Conservation (phyloP, 768 basidiomycete species). For the Kondoa malvinella region DNA sequence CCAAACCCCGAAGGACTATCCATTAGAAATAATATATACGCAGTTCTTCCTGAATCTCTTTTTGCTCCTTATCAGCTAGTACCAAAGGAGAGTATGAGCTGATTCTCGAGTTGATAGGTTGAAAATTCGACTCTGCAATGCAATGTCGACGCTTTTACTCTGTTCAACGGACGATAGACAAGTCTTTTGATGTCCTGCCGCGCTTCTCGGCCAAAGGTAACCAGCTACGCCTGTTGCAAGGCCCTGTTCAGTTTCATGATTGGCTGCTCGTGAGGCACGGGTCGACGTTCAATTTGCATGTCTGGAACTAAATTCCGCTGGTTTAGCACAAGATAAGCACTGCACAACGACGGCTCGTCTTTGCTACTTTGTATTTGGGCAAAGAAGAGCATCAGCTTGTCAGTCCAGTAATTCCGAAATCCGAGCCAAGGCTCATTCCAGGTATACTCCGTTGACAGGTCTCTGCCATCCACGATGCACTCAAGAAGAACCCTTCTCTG, state of each 20-base stretch:
- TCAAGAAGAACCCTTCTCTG: slow-evolving; percentile 46
- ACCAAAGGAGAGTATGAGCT: no score
- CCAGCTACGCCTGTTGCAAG: slow-evolving; percentile 42
- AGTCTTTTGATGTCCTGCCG: slow-evolving; percentile 30
- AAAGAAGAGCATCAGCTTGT: slow-evolving; percentile 63
- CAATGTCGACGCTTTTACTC: background rate
- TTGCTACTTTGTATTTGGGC: slow-evolving; percentile 81
- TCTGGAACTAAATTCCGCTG: slow-evolving; percentile 2
- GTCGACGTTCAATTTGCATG: background rate
- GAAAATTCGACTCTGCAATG: background rate
- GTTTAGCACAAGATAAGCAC: slow-evolving; percentile 53
- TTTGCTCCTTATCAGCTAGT: background rate
- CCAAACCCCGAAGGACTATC: background rate
- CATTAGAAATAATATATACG: background rate
- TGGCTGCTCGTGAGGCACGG: slow-evolving; percentile 38
- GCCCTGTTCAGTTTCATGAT: slow-evolving; percentile 46
- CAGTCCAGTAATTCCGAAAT: slow-evolving; percentile 28
- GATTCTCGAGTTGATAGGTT: background rate
- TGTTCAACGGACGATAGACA: background rate
- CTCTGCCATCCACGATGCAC: slow-evolving; percentile 44
- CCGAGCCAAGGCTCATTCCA: background rate
- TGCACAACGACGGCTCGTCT: slow-evolving; percentile 64
- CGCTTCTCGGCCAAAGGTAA: slow-evolving; percentile 37
- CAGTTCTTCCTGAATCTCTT: background rate
- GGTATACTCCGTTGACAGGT: slow-evolving; percentile 40